Evolutionary conservation across 257 asterid species (phyloP).

Genomic region (Gentiana macrophylla): DNA sequence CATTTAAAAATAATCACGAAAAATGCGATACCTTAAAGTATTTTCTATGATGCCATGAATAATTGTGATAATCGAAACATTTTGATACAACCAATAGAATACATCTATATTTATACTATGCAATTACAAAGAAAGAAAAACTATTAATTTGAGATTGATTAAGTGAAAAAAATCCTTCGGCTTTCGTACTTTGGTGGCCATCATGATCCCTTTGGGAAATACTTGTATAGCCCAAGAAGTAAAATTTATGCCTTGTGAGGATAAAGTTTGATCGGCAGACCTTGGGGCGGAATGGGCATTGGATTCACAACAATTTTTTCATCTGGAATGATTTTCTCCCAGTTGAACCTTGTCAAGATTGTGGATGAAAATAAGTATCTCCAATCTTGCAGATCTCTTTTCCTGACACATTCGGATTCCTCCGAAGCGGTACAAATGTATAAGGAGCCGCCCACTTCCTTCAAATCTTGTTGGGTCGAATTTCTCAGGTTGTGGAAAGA

Average conservation of each 20-base stretch:
- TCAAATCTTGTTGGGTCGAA: slow-evolving; percentile 44
- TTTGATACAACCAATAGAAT: no score
- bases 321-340: slow-evolving; percentile 26
- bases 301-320: slow-evolving; percentile 44
- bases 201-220: no score
- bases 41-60: no score
- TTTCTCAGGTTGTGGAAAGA: slow-evolving; percentile 25
- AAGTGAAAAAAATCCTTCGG: no score
- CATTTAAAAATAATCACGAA: no score
- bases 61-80: no score
- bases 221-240: no score
- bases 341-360: slow-evolving; percentile 37
- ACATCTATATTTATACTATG: no score
- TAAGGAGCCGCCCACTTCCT: slow-evolving; percentile 42
- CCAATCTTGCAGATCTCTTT: slow-evolving; percentile 38
- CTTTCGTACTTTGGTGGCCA: no score
- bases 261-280: slow-evolving; percentile 34
- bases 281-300: slow-evolving; percentile 33
- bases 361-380: slow-evolving; percentile 45
- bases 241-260: slow-evolving; percentile 30
- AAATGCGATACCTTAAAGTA: no score
- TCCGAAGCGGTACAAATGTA: slow-evolving; percentile 48
- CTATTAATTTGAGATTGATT: no score
- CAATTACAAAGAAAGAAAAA: no score
- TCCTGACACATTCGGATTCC: slow-evolving; percentile 52